Conservation (phyloP, 192 early-diverging fungal species). For the Rhizophagus prolifer region DNA sequence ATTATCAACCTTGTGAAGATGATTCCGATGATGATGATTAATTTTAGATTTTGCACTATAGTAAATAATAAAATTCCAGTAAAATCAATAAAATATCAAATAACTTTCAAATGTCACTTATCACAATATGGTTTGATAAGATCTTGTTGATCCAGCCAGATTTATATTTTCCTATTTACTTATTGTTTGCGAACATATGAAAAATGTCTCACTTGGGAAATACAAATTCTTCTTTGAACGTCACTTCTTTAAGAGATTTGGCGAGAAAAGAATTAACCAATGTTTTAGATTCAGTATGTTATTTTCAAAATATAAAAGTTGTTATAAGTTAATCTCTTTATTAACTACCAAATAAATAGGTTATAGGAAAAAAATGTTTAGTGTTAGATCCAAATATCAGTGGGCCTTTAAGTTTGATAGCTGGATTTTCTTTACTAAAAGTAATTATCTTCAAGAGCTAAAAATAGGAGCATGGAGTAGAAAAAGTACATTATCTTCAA, state of each 20-base stretch:
- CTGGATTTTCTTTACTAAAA: slow-evolving; percentile 86
- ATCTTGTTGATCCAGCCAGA: no score
- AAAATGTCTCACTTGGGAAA: slow-evolving; percentile 49
- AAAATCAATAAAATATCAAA: no score
- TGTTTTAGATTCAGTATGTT: slow-evolving; percentile 72
- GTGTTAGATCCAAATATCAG: slow-evolving; percentile 85
- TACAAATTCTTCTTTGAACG: slow-evolving; percentile 45
- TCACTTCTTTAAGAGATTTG: slow-evolving; percentile 58
- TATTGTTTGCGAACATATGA: background rate
- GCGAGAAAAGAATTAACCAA: slow-evolving; percentile 64
- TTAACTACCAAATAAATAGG: slow-evolving; percentile 41
- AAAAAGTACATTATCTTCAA: slow-evolving; percentile 87
- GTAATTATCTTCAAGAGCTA: slow-evolving; percentile 34
- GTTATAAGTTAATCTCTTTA: background rate
- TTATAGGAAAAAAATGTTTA: slow-evolving; percentile 86
- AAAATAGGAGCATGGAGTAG: slow-evolving; percentile 88
- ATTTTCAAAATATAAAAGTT: background rate
- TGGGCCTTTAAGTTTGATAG: slow-evolving; percentile 81
- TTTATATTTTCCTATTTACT: no score
- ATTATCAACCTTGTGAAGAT: slow-evolving; percentile 1
- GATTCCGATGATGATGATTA: slow-evolving; percentile 11
- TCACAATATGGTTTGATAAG: no score
- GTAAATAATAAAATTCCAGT: background rate
- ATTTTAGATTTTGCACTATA: background rate
- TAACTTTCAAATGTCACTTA: no score